Evolutionary conservation across 441 rosid genomes (phyloP).

Genomic region (Metrosideros polymorpha): DNA sequence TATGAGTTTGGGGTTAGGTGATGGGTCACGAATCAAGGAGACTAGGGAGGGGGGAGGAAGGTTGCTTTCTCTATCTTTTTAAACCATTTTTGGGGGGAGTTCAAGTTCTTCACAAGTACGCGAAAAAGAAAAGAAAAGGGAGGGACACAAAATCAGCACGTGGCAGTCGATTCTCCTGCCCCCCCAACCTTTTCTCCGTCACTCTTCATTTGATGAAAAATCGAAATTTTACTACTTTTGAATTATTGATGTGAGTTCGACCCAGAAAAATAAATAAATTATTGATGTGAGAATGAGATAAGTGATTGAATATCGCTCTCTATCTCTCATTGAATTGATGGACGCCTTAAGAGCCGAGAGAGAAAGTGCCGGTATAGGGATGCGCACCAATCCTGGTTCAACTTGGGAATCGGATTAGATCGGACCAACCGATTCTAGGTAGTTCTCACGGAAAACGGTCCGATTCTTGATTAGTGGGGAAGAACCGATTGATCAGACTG

Average conservation of each 20-base stretch:
- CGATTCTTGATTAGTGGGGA: too few species aligned
- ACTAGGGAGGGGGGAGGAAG: background rate
- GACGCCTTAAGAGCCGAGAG: background rate
- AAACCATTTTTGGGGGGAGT: background rate
- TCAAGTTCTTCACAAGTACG: background rate
- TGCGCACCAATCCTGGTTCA: background rate
- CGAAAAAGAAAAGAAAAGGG: accelerated
- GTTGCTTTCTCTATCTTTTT: background rate
- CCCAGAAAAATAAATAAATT: too few species aligned
- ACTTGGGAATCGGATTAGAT: background rate
- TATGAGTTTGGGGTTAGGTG: background rate
- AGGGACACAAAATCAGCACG: background rate
- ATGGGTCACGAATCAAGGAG: background rate
- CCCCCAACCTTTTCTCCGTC: background rate
- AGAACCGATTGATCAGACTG: too few species aligned
- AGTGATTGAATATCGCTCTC: background rate
- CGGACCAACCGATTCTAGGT: background rate
- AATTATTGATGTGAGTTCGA: background rate
- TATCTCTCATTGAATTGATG: background rate
- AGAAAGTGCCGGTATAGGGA: background rate
- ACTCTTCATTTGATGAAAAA: background rate
- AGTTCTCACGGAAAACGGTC: too few species aligned
- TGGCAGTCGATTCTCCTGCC: background rate
- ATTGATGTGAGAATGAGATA: background rate
- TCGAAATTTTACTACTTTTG: background rate